Percentiles rank a stretch among this genome's conserved stretches.
Evolutionary conservation across 805 yeast genomes (phyloP).

Genomic region (Wickerhamiella allomyrinae): DNA sequence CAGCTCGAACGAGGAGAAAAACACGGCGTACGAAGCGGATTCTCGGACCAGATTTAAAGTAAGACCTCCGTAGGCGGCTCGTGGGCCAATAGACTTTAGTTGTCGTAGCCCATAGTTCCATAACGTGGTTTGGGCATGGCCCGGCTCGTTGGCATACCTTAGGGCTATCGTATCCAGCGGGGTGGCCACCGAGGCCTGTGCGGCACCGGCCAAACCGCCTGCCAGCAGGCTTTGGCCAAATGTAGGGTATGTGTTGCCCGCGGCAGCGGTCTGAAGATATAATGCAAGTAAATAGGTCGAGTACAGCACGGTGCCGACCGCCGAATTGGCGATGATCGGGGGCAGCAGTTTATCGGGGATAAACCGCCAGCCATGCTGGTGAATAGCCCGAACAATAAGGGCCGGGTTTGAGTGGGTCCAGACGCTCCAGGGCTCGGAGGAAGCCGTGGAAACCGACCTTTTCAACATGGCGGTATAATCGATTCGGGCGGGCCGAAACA

Average conservation of each 20-base stretch:
- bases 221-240: constrained; percentile 40
- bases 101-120: constrained; percentile 67
- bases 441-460: constrained; percentile 7
- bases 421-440: constrained; percentile 26
- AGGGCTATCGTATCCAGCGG: constrained; percentile 87
- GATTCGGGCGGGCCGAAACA: constrained; percentile 80
- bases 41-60: constrained; percentile 68
- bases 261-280: constrained; percentile 12
- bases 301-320: constrained; percentile 76
- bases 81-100: constrained; percentile 55
- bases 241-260: constrained; percentile 34
- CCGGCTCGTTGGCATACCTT: constrained; percentile 36
- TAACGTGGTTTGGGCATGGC: constrained; percentile 47
- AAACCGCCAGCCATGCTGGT: constrained; percentile 70
- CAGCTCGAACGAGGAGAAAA: constrained; percentile 67
- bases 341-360: constrained; percentile 78
- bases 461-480: constrained; percentile 46
- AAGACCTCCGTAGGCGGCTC: constrained; percentile 84
- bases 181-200: constrained; percentile 82
- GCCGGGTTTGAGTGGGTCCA: constrained; percentile 71
- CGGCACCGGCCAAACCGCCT: constrained; percentile 74
- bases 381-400: constrained; percentile 53
- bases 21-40: constrained; percentile 65
- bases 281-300: constrained; percentile 51
- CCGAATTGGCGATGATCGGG: constrained; percentile 75